Base-by-base conservation (phyloP, 768 basidiomycete genomes). In the Phylloporus sp. region DNA sequence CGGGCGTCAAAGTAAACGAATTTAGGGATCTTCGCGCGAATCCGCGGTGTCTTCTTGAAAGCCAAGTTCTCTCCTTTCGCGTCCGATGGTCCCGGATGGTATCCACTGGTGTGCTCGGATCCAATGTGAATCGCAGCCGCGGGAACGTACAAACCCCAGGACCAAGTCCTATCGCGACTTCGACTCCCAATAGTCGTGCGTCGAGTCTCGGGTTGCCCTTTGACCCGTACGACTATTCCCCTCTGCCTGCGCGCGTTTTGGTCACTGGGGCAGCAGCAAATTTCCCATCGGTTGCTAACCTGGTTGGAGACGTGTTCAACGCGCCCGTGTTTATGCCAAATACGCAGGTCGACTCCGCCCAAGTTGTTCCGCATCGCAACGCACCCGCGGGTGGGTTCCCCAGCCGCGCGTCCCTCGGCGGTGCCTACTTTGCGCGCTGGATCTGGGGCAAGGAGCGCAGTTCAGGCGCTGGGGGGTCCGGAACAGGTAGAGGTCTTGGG, bases 1-100 rank as follows among this genome's bases (percentile, higher is more conserved):
- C 85, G 0, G 91, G 91, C 18, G 79, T 92, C 67, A 89, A 91
- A 65, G 91, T 91, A 45, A 85, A 82, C 57, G 91, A 93, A 66
- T 93, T 92, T 72, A 81, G 89, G 23, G 91, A 93, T 66, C 80
- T 92, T 20, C 84, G 91, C 27, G 91, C 91, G 12, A 93, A 93
- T 71, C 91, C 91, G 0, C 81, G 91, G 16, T 91, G 89, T 70
- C 79, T 93, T 22, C 72, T 93, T 38, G 91, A 93, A 69, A 85
- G 82, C 54, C 91, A 93, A 60, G 70, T 88, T 23, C 78, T 93
- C 31, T 81, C 86, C 16, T 86, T 93, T 75, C 84, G 91, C 23
- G 84, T 89, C 36, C 86, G 88, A 57, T 91, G 87, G 83, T 84
- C 88, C 1, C 76, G 81, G 23, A 84, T 90, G 76, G 71, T 84